Conservation (phyloP, 2,329 filamentous ascomycete genomes). For the Zymoseptoria brevis region DNA sequence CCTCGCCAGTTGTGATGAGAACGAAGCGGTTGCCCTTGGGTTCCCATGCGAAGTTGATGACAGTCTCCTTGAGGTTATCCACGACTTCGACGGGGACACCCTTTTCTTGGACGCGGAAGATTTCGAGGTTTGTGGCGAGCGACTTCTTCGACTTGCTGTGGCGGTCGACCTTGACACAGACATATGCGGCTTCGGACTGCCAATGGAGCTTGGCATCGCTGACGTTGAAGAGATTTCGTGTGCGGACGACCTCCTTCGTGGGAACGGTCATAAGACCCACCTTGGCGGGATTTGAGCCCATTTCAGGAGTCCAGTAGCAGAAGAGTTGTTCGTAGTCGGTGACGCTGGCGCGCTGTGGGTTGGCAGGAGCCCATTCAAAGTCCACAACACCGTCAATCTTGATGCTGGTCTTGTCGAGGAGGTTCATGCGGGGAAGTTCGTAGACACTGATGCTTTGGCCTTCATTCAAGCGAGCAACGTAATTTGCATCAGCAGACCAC, state of each 20-base stretch:
- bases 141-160: constrained; percentile 99
- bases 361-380: constrained; percentile 93
- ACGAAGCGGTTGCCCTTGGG: constrained; percentile 96
- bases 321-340: constrained; percentile 93
- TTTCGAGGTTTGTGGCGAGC: constrained; percentile 91
- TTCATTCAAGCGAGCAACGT: constrained; percentile 84
- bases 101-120: constrained; percentile 96
- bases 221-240: constrained; percentile 95
- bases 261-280: constrained; percentile 95
- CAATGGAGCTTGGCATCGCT: constrained; percentile 97
- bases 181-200: constrained; percentile 89
- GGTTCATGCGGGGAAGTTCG: constrained; percentile 79
- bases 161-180: constrained; percentile 97
- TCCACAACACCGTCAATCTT: constrained; percentile 96
- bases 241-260: constrained; percentile 86
- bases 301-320: constrained; percentile 98
- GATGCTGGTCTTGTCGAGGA: constrained; percentile 82
- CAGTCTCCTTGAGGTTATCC: constrained; percentile 94
- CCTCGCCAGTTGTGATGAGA: constrained; percentile 89
- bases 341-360: constrained; percentile 70
- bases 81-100: constrained; percentile 97
- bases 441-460: constrained; percentile 86
- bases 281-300: constrained; percentile 95
- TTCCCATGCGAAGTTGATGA: constrained; percentile 99
- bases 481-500: constrained; percentile 97